phyloP scores from a whole-genome alignment of 1,284 basidiomycete genomes.

The Ganoderma meredithae region DNA sequence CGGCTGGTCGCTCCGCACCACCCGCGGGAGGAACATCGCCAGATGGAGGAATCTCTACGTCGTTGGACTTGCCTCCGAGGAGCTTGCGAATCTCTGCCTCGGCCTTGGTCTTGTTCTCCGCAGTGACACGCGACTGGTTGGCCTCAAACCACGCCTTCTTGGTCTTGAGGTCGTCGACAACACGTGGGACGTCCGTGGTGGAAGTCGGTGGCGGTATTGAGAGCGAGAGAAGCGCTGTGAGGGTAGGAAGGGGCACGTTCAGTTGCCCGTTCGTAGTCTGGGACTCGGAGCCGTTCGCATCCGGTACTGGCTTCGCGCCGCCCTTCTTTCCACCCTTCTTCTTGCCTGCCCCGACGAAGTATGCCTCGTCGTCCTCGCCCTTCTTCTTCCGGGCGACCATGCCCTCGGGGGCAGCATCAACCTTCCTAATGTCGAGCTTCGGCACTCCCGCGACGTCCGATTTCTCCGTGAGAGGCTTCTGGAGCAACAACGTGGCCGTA shows the following conservation, averaged over 20 bases:
- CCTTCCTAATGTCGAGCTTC: constrained; percentile 85
- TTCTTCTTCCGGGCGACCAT: constrained; percentile 92
- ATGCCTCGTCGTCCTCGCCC: constrained; percentile 83
- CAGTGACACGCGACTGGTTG: constrained; percentile 73
- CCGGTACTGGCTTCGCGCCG: constrained; percentile 50
- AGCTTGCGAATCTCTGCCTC: constrained; percentile 83
- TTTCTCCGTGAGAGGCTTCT: constrained; percentile 45
- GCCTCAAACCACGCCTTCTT: constrained; percentile 96
- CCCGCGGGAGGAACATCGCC: constrained; percentile 52
- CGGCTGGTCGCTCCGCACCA: constrained; percentile 54
- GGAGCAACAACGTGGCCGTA: constrained; percentile 49
- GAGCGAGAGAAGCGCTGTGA: constrained; percentile 87
- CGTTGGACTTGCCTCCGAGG: constrained; percentile 50
- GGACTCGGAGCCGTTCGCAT: constrained; percentile 47
- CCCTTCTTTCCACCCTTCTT: constrained; percentile 81
- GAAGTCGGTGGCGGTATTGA: constrained; percentile 92
- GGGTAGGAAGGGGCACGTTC: constrained; percentile 86
- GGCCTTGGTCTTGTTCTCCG: constrained; percentile 80
- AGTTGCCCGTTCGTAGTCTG: constrained; percentile 51
- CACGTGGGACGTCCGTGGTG: constrained; percentile 80
- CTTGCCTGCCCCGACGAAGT: constrained; percentile 78
- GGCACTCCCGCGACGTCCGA: constrained; percentile 77
- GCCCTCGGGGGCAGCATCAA: constrained; percentile 78
- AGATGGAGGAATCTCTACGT: constrained; percentile 50
- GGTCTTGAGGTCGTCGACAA: constrained; percentile 90